Percentiles rank a stretch among this genome's conserved stretches.
Evolutionary conservation across 768 basidiomycete genomes (phyloP).

Genomic region (Chalciporus pseudorubinellus): DNA sequence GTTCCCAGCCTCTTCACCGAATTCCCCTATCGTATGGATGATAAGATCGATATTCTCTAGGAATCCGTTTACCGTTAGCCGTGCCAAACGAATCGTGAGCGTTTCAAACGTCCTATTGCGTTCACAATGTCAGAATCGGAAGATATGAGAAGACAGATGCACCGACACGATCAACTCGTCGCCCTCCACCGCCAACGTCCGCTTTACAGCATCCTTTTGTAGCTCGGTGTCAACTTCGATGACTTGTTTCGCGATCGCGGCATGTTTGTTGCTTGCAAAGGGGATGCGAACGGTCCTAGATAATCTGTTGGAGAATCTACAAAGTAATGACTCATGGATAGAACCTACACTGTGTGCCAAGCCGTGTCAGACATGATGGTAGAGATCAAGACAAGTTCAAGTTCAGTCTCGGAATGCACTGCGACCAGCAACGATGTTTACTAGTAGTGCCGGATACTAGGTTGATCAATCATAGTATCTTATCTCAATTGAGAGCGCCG

Average conservation of each 20-base stretch:
- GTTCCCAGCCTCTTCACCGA: conserved; percentile 67
- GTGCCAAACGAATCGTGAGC: conserved; percentile 79
- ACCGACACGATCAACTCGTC: conserved; percentile 76
- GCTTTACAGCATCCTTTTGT: conserved; percentile 75
- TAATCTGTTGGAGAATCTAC: neutral
- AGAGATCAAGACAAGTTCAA: conserved; percentile 1
- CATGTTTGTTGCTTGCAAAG: conserved; percentile 71
- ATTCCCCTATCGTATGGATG: conserved; percentile 76
- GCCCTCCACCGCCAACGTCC: conserved; percentile 64
- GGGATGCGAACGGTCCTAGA: conserved; percentile 72
- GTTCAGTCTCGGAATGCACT: neutral
- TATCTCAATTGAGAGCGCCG: too few relatives aligned
- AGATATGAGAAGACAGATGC: neutral
- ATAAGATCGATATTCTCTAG: conserved; percentile 88
- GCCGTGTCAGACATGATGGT: conserved; percentile 26
- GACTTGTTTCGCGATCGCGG: conserved; percentile 74
- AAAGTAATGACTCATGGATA: neutral
- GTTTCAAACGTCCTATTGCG: conserved; percentile 63
- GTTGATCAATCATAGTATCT: too few relatives aligned
- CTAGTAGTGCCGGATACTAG: too few relatives aligned
- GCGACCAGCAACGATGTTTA: too few relatives aligned
- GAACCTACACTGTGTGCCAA: conserved; percentile 58
- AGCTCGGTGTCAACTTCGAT: conserved; percentile 88
- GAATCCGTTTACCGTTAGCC: conserved; percentile 81
- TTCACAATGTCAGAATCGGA: neutral